A percentile compares a stretch with the other conserved stretches of the same genome.
These are phyloP conservation scores for Hirsutella thompsonii DNA, from an alignment of 2,329 filamentous ascomycete genomes.

Conservation along the genomic window DNA sequence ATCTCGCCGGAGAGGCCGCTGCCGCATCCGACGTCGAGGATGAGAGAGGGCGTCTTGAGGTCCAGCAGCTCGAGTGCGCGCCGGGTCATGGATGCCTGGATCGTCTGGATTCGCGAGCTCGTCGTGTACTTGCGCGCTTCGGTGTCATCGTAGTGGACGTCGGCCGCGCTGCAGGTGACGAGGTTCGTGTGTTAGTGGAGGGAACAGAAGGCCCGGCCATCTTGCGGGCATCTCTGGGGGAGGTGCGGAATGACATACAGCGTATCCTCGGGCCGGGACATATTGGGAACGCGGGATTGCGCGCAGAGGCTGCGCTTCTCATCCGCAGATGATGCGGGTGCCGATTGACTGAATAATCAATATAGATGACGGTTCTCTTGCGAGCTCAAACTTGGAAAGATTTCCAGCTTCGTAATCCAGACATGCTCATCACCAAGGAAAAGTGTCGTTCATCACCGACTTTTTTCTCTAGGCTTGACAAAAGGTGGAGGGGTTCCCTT, in stretches of 20 bases:
- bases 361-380: no score
- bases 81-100: slow-evolving; percentile 89
- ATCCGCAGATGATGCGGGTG: no score
- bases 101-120: slow-evolving; percentile 85
- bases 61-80: slow-evolving; percentile 86
- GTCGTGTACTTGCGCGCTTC: slow-evolving; percentile 98
- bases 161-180: slow-evolving; percentile 58
- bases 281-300: slow-evolving; percentile 29
- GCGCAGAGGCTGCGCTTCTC: no score
- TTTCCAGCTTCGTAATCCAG: no score
- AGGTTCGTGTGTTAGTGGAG: no score
- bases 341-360: no score
- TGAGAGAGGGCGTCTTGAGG: slow-evolving; percentile 65
- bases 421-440: no score
- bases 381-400: no score
- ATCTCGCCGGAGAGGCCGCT: slow-evolving; percentile 92
- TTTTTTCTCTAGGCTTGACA: not conserved
- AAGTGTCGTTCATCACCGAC: no score
- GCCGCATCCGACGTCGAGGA: slow-evolving; percentile 95
- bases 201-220: no score
- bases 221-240: no score
- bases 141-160: slow-evolving; percentile 93
- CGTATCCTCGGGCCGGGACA: slow-evolving; percentile 95
- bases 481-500: not conserved
- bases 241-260: slow-evolving; percentile 50